phyloP scores from a whole-genome alignment of 306 rosid genomes.

The Aeschynomene evenia region DNA sequence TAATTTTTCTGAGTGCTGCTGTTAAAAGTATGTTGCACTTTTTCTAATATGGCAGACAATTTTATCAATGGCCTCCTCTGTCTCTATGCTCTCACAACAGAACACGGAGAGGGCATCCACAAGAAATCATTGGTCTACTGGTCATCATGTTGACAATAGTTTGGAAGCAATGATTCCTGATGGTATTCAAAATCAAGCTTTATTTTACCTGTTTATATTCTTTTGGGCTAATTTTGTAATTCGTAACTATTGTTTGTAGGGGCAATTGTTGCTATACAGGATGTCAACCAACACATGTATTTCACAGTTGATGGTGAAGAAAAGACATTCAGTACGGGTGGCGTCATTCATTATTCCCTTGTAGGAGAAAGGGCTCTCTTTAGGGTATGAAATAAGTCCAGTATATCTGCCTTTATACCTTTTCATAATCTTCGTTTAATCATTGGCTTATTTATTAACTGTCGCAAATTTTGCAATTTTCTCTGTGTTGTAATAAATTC shows the following conservation, averaged over 20 bases:
- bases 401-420: background rate
- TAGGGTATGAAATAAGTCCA: slow-evolving; percentile 57
- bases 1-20: background rate
- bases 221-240: slow-evolving; percentile 36
- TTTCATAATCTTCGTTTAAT: background rate
- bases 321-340: slow-evolving; percentile 54
- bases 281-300: slow-evolving; percentile 82
- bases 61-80: slow-evolving; percentile 57
- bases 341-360: slow-evolving; percentile 83
- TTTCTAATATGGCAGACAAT: slow-evolving; percentile 53
- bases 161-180: slow-evolving; percentile 68
- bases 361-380: slow-evolving; percentile 90
- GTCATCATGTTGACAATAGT: slow-evolving; percentile 42
- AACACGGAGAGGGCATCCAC: slow-evolving; percentile 34
- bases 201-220: slow-evolving; percentile 27
- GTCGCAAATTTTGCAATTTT: slow-evolving; percentile 16
- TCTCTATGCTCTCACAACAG: slow-evolving; percentile 52
- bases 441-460: background rate
- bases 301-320: slow-evolving; percentile 74
- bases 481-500: background rate
- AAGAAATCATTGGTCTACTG: slow-evolving; percentile 37
- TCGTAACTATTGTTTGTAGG: slow-evolving; percentile 53
- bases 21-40: slow-evolving; percentile 1
- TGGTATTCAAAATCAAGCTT: slow-evolving; percentile 48
- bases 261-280: slow-evolving; percentile 88